Evolutionary conservation across 352 stramenopile species (phyloP), one percentile per base, ranked within the genome.

Genomic region (Phytopythium delawarense): DNA sequence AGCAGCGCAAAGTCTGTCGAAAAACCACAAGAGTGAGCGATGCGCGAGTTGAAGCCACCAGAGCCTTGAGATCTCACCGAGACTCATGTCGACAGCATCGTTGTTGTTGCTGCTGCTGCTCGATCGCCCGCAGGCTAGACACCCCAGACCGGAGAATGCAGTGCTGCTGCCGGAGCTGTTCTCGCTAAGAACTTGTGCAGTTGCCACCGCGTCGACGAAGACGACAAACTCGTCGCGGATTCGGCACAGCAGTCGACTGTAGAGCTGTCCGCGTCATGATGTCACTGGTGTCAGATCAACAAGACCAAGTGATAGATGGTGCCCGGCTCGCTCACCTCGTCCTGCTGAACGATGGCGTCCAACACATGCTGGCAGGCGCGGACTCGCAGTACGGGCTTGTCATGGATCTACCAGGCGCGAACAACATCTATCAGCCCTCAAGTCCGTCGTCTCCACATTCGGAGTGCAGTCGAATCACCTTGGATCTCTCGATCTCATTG

Each of bases 401-500:
- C 79, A n/a, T 66, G 77, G n/a, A 88, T 51, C 80, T 89, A 13
- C 46, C 7, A 21, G 51, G 37, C 59, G 39, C 28, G 46, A 40
- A 18, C 40, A 30, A 28, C 44, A 15, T 15, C 32, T 34, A 32
- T 54, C 25, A 42, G 13, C 45, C 48, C 56, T 23, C 46, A 62
- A 50, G 40, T 66, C 12, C 54, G 4, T 44, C 54, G 15, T 42
- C 18, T 58, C n/a, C 40, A 44, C 39, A 12, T 45, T 8, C 21
- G 7, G 15, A 21, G 30, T 46, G 11, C 15, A 53, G 32, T 49
- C 7, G 7, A 64, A 2, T 20, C 59, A 88, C 81, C 48, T 86
- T 87, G 50, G 75, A 86, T 13, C 77, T 69, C 15, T 88, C 80
- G 51, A 92, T 86, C 42, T 88, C 80, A 54, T 88, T 82, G 25